Base-by-base conservation (phyloP, 768 basidiomycete genomes). In the Suillus clintonianus region DNA sequence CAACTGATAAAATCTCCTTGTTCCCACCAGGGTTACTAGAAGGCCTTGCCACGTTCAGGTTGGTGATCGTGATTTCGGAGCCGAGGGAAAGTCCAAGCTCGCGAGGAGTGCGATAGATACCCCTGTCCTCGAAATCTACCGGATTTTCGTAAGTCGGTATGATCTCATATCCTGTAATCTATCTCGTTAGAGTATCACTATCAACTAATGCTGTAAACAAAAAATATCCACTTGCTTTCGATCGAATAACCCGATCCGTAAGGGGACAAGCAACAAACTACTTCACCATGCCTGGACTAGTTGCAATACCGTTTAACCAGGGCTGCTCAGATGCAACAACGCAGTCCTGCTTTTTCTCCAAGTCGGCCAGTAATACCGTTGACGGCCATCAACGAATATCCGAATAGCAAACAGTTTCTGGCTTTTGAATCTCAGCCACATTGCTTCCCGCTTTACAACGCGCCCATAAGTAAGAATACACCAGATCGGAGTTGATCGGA, bases 401-500 rank as follows among this genome's bases (percentile, higher is more conserved):
- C 74, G 74, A 42, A 76, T 69, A 5, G 74, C 74, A 13, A 62
- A 19, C 32, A 32, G 53, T n/a, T 37, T 34, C 0, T 48, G 15
- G 47, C 47, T 48, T 10, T 22, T 48, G 61, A 74, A 75, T 5
- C 64, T 67, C 55, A 75, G 71, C 73, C 74, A 74, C 71, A 74
- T 70, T 1, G 74, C 74, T 65, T 75, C 72, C 8, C 72, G 68
- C 24, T 48, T 61, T 73, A 69, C 61, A 72, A 69, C 74, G 72
- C 71, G 47, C 37, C 39, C 15, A 19, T 3, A 39, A 36, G 42
- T 41, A 30, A 22, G 27, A 56, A 30, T 14, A 32, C 11, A 9
- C 27, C 27, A 27, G 27, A 27, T 27, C 27, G 27, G 27, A 30
- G 3, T 48, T 27, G 47, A 48, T 11, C 8, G 48, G 50, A 32